Percentiles rank a stretch among this genome's conserved stretches.
Evolutionary conservation across 306 rosid species (phyloP).

Genomic region (Psophocarpus tetragonolobus): DNA sequence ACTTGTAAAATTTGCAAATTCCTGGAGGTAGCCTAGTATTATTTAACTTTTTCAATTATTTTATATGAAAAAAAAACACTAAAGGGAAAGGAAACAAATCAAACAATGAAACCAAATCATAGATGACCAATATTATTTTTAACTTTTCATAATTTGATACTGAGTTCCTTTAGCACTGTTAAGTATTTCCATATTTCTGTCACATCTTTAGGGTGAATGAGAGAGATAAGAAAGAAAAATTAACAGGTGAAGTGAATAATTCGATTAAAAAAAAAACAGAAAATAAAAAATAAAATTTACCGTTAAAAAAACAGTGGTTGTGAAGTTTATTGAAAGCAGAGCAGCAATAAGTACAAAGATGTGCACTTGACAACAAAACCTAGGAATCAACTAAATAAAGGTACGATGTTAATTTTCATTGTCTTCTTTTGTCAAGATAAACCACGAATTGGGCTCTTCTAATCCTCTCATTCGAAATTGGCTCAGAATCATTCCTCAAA

Average conservation of each 20-base stretch:
- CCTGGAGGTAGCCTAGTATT: no score
- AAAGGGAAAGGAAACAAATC: no score
- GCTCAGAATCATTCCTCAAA: constrained; percentile 11
- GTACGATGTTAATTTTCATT: not conserved
- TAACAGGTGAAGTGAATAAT: not conserved
- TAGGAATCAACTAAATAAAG: not conserved
- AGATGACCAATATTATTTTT: no score
- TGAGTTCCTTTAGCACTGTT: no score
- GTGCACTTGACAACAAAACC: not conserved
- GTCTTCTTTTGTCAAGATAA: not conserved
- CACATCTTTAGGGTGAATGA: not conserved
- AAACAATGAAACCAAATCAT: no score
- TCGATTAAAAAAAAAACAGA: not conserved
- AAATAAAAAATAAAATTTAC: not conserved
- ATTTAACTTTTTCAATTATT: no score
- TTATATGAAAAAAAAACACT: no score
- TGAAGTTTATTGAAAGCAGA: not conserved
- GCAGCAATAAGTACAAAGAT: not conserved
- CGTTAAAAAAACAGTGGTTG: not conserved
- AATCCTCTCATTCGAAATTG: not conserved
- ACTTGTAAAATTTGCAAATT: no score
- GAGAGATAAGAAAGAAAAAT: not conserved
- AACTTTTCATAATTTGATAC: no score
- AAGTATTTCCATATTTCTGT: no score
- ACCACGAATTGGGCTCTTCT: constrained; percentile 1